Evolutionary conservation across 495 filamentous ascomycete genomes (phyloP), one percentile per base, ranked within the genome.

Genomic region (Oidiodendron maius): DNA sequence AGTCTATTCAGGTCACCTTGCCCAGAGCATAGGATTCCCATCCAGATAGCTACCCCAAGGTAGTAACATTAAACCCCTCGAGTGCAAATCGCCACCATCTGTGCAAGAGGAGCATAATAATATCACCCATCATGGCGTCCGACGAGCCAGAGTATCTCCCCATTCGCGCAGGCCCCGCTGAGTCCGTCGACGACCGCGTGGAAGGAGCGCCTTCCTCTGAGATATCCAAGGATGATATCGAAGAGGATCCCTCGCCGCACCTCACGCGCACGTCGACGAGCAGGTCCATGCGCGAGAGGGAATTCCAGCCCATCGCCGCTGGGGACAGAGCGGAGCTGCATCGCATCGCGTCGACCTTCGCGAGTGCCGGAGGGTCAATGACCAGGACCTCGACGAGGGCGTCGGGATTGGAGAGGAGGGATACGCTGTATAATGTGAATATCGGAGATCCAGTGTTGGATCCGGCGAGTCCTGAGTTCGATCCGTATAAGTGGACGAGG

Each of bases 401-500:
- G 21, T 1, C 18, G 20, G 20, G 20, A 21, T 2, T 75, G 4
- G 55, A 66, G 42, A 61, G 66, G 16, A 67, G 57, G 44, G 70
- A 75, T 53, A 77, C 72, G 9, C 39, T 74, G 13, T n/a, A n/a
- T n/a, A 66, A 60, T 41, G 34, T 77, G 21, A 57, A 64, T 21
- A 41, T 70, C 28, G 65, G 71, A 4, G 75, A 77, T 52, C 72
- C 77, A 0, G 63, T 70, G 5, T 61, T 82, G n/a, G 75, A 84
- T 60, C 79, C 79, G 8, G 68, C 64, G 18, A 70, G 68, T 36
- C 64, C 66, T 1, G 66, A 81, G 48, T 84, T 84, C 60, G 70
- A 78, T 47, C 70, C 77, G 5, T 69, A 78, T 42, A 69, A 75
- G 48, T 84, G 78, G 78, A 66, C 70, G 17, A 60, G 77, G 57